These are phyloP conservation scores for Glycine latifolia DNA, from an alignment of 306 rosid species.

Conservation along the genomic window DNA sequence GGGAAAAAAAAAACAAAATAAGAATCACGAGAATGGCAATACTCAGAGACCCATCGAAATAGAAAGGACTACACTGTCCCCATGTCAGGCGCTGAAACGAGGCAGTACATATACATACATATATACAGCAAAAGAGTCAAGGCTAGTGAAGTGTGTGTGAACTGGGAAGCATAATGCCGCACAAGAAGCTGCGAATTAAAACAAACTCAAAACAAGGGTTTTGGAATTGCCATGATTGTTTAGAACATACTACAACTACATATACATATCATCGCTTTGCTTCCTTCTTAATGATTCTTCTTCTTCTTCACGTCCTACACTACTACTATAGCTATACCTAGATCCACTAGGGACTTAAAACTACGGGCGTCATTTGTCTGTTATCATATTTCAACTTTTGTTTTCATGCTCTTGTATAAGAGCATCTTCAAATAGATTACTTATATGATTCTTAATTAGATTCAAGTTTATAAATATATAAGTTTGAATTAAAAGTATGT, in stretches of 20 bases:
- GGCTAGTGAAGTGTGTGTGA: neutral
- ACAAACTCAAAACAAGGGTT: neutral
- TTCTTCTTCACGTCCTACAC: neutral
- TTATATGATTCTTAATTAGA: too few species aligned
- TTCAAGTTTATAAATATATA: too few species aligned
- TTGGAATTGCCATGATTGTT: neutral
- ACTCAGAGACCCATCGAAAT: constrained; percentile 49
- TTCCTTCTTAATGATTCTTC: neutral
- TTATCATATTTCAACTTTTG: constrained; percentile 6
- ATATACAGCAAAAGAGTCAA: neutral
- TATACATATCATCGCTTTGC: neutral
- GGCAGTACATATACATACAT: constrained; percentile 43
- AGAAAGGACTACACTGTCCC: constrained; percentile 67
- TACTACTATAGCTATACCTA: neutral
- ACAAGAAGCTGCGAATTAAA: constrained; percentile 19
- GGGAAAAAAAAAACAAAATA: constrained; percentile 55
- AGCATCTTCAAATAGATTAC: neutral
- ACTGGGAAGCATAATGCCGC: neutral
- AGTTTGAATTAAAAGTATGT: too few species aligned
- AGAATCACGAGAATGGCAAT: constrained; percentile 71
- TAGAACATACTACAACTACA: neutral
- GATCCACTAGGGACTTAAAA: constrained; percentile 48
- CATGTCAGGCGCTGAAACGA: constrained; percentile 77
- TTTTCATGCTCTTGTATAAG: neutral
- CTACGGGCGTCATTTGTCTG: constrained; percentile 24